Evolutionary conservation across 2,329 filamentous ascomycete genomes (phyloP).

Genomic region (Pyricularia grisea): DNA sequence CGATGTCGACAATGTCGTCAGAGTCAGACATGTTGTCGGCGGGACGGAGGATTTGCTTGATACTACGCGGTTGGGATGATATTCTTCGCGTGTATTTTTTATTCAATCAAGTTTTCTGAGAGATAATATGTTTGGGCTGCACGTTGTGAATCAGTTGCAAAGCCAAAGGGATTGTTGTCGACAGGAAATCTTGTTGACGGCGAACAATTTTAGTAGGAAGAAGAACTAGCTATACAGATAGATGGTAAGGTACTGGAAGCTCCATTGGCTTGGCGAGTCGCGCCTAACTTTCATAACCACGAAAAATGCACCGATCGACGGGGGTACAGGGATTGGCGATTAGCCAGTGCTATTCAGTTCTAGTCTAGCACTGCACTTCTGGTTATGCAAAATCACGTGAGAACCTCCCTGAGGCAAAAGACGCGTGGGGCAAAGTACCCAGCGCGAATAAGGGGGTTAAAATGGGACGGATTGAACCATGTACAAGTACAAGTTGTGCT

Average conservation of each 20-base stretch:
- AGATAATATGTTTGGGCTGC: not conserved
- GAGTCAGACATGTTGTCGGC: constrained; percentile 39
- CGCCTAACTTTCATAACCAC: not conserved
- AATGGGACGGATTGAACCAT: not conserved
- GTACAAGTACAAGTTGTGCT: not conserved
- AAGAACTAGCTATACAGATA: not conserved
- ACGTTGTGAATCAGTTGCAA: not conserved
- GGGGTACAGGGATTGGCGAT: not conserved
- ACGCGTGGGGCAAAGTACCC: not conserved
- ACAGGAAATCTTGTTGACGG: not conserved
- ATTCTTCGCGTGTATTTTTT: not conserved
- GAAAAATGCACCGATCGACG: not conserved
- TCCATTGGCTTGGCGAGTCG: not conserved
- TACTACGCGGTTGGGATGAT: constrained; percentile 10
- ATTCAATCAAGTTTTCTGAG: not conserved
- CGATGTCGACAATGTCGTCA: constrained; percentile 37
- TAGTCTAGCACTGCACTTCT: not conserved
- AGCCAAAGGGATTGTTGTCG: not conserved
- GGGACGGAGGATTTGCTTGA: constrained; percentile 19
- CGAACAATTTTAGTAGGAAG: not conserved
- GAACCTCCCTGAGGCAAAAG: not conserved
- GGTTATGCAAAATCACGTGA: not conserved
- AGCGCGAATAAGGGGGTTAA: not conserved
- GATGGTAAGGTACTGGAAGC: not conserved
- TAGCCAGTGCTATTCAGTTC: too few relatives aligned